Conservation (phyloP, 1,284 basidiomycete species). For the Phenoliferia sp. region DNA sequence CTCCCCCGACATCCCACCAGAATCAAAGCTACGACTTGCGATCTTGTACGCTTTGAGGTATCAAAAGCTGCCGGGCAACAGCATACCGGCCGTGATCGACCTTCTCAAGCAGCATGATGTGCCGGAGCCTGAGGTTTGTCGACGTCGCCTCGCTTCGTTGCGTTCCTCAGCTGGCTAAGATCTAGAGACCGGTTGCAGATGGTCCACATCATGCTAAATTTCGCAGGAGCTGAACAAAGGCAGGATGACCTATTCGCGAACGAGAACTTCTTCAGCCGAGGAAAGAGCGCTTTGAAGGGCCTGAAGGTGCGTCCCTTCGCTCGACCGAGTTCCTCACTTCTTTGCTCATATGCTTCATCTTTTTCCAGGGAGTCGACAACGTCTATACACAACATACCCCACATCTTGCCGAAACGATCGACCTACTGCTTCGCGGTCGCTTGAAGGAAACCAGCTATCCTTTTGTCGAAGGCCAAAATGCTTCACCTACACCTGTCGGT, state of each 20-base stretch:
- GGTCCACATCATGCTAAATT: slow-evolving; percentile 87
- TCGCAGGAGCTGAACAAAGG: slow-evolving; percentile 90
- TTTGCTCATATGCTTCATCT: background rate
- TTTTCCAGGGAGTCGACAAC: slow-evolving; percentile 84
- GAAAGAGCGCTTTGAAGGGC: slow-evolving; percentile 90
- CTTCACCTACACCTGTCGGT: background rate
- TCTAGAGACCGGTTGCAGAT: slow-evolving; percentile 54
- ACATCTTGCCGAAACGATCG: slow-evolving; percentile 85
- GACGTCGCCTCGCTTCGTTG: background rate
- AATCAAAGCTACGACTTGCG: slow-evolving; percentile 86
- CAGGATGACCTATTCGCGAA: slow-evolving; percentile 98
- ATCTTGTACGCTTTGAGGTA: slow-evolving; percentile 92
- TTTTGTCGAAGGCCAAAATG: slow-evolving; percentile 61
- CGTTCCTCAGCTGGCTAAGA: background rate
- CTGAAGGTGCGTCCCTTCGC: slow-evolving; percentile 61
- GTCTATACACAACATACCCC: slow-evolving; percentile 98
- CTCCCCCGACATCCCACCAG: slow-evolving; percentile 61
- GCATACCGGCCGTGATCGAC: slow-evolving; percentile 78
- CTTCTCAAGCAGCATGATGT: slow-evolving; percentile 77
- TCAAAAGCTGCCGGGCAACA: slow-evolving; percentile 81
- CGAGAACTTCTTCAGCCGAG: slow-evolving; percentile 89
- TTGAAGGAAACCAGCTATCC: slow-evolving; percentile 86
- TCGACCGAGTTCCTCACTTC: background rate
- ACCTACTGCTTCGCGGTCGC: slow-evolving; percentile 79
- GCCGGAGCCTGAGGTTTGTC: slow-evolving; percentile 69